These are phyloP conservation scores for Ascodesmis nigricans DNA, from an alignment of 495 filamentous ascomycete species.

Conservation along the genomic window DNA sequence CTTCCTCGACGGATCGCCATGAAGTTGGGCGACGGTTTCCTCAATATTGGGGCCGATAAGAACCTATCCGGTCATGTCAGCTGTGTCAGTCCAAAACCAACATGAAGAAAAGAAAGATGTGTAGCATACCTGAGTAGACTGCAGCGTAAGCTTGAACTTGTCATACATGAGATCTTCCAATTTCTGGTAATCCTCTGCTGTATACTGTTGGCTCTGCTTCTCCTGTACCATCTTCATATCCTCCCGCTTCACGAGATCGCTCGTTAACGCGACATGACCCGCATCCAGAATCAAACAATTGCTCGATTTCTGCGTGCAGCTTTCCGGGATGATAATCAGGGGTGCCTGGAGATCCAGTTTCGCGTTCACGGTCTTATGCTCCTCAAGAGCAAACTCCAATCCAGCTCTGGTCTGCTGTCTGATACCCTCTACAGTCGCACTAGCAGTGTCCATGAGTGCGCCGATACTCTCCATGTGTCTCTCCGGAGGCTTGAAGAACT, in stretches of 20 bases:
- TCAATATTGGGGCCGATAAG: conserved; percentile 89
- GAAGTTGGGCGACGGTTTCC: conserved; percentile 66
- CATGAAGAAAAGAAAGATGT: neutral
- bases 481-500: conserved; percentile 90
- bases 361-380: conserved; percentile 93
- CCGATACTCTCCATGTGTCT: conserved; percentile 95
- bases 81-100: conserved; percentile 1
- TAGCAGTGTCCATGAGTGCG: conserved; percentile 80
- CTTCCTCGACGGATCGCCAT: conserved; percentile 40
- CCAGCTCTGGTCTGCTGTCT: conserved; percentile 89
- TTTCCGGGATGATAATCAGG: conserved; percentile 86
- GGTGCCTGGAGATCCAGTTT: conserved; percentile 90
- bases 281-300: conserved; percentile 87
- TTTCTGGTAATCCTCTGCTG: conserved; percentile 64
- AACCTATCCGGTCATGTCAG: conserved; percentile 24
- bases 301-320: conserved; percentile 53
- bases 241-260: conserved; percentile 74
- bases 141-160: conserved; percentile 73
- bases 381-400: conserved; percentile 82
- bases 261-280: conserved; percentile 81
- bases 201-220: conserved; percentile 74
- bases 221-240: conserved; percentile 72
- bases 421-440: conserved; percentile 81
- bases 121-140: conserved; percentile 49
- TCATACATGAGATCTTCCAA: conserved; percentile 90